Evolutionary conservation across 2,329 filamentous ascomycete species (phyloP).

Genomic region (Cadophora sp.): DNA sequence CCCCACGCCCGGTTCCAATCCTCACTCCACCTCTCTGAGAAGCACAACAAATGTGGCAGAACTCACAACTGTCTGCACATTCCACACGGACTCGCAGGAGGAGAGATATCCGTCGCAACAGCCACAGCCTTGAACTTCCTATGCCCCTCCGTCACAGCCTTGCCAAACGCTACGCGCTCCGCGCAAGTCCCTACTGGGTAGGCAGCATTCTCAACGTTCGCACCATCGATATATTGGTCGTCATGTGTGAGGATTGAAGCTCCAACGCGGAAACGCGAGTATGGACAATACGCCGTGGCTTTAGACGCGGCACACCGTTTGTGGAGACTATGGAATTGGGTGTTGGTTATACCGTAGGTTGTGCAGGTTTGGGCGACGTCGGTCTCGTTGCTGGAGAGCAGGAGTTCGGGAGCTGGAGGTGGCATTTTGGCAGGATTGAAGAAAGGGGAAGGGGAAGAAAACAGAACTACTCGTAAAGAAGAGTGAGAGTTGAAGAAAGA

Average conservation of each 20-base stretch:
- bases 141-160: constrained; percentile 65
- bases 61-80: constrained; percentile 93
- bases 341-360: constrained; percentile 58
- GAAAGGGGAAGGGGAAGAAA: not conserved
- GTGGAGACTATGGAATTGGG: constrained; percentile 71
- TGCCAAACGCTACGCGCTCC: constrained; percentile 87
- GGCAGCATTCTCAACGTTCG: constrained; percentile 88
- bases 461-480: not conserved
- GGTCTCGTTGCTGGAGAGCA: constrained; percentile 40
- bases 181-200: constrained; percentile 97
- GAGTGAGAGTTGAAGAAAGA: not conserved
- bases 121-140: constrained; percentile 76
- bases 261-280: constrained; percentile 80
- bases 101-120: constrained; percentile 79
- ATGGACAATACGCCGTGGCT: constrained; percentile 77
- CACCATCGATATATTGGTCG: constrained; percentile 64
- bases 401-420: constrained; percentile 24
- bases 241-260: constrained; percentile 72
- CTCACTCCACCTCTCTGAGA: not conserved
- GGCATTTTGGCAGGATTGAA: constrained; percentile 31
- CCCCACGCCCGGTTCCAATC: not conserved
- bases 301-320: constrained; percentile 77
- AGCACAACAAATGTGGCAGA: not conserved
- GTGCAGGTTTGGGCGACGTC: constrained; percentile 46
- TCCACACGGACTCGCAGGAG: constrained; percentile 81